A percentile compares a stretch with the other conserved stretches of the same genome.
Conservation (phyloP, 2,329 filamentous ascomycete genomes). For the Apiospora sp. region DNA sequence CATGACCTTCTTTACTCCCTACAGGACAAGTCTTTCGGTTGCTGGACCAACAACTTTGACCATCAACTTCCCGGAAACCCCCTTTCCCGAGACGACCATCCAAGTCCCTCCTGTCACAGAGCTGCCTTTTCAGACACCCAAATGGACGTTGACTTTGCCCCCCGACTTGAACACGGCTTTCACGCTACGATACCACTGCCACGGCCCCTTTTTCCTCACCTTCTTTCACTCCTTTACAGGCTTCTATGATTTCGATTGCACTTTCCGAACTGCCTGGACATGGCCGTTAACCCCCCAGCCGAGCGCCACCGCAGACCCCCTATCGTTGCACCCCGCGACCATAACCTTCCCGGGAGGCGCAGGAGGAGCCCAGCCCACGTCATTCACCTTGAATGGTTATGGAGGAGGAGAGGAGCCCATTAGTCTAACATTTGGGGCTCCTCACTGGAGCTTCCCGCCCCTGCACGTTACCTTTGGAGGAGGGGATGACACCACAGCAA, state of each 20-base stretch:
- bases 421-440: background rate
- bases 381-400: background rate
- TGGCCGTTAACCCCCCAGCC: background rate
- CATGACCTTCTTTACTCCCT: background rate
- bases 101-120: background rate
- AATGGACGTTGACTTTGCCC: background rate
- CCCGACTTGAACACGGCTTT: background rate
- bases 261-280: conserved; percentile 15
- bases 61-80: conserved; percentile 25
- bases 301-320: background rate
- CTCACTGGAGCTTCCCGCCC: background rate
- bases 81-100: background rate
- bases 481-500: too few relatives aligned
- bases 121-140: background rate
- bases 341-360: background rate
- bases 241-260: background rate
- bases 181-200: conserved; percentile 30
- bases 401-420: background rate
- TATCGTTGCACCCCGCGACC: background rate
- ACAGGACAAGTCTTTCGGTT: conserved; percentile 26
- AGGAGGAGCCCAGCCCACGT: background rate
- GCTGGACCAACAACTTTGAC: conserved; percentile 29
- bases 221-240: conserved; percentile 19
- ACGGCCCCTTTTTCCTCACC: conserved; percentile 27
- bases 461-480: background rate